Evolutionary conservation across 108 stramenopile species (phyloP), one percentile per base, ranked within the genome.

Genomic region (Aureococcus anophagefferens): DNA sequence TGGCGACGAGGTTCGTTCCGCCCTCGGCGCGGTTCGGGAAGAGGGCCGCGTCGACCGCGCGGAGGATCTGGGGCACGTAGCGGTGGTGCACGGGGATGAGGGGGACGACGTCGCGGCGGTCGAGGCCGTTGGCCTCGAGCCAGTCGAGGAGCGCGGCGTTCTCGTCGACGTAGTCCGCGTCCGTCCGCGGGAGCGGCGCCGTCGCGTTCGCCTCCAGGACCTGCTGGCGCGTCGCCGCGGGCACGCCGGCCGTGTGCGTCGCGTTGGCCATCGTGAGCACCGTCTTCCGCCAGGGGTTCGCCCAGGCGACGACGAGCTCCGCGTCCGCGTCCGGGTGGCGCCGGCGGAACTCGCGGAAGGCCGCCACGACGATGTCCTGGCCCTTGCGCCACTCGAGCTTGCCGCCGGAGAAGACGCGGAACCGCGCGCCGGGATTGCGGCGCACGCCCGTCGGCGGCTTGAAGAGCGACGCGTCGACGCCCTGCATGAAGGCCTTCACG

Each of bases 351-450:
- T 5, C 7, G 62, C 35, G 63, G 35, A 71, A 71, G 28, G 63
- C 70, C 63, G 62, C 70, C 33, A 71, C 31, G n/a, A 64, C 63
- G 4, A 71, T 71, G 63, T 71, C 70, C 35, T 71, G 70, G 28
- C 70, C 70, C 63, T 71, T 71, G 25, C 70, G 62, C 62, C 31
- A 30, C 63, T 71, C 70, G 63, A 71, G 70, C 63, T 71, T 71
- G 25, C 70, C 70, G 35, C 70, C 70, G 1, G 28, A 29, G 70
- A 71, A 71, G 21, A 59, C 51, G 14, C 51, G 51, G 51, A 59
- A 59, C 21, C 51, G 17, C 1, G 4, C 51, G 21, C 21, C 25
- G 1, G 51, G 7, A 25, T 25, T 3, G 4, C 51, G 17, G 51
- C 4, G 1, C 0, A 59, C 13, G 51, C 7, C 51, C 1, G 51